Evolutionary conservation across 768 basidiomycete genomes (phyloP), one percentile per base, ranked within the genome.

Genomic region (Boletus reticulatus): DNA sequence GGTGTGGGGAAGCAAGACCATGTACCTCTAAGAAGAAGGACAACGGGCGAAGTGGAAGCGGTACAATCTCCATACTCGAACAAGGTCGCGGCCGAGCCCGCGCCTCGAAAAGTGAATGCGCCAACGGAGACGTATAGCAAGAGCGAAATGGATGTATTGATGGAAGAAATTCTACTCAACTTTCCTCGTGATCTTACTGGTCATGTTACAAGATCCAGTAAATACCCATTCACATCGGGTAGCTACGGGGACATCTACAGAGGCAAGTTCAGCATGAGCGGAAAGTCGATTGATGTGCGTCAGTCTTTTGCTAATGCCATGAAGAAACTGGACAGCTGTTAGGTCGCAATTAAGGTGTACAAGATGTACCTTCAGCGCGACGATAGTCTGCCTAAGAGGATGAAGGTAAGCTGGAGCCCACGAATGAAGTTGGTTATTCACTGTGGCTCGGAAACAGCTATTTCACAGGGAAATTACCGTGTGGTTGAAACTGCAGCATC

Each of bases 101-200:
- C 14, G 19, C 43, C 34, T 29, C 43, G n/a, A 19, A 14, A 16
- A 9, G 22, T 11, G 9, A 51, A 19, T 13, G 1, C 11, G 16
- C 24, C 43, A 27, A 24, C 13, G 13, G 27, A 29, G 17, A n/a
- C 43, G 6, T 27, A 14, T 10, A 4, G 6, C 51, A 14, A 7
- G 43, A 37, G 12, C 16, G 43, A 20, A 3, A 37, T 19, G 34
- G 12, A n/a, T 13, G 20, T 44, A 17, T 45, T 19, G 34, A 16
- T 52, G 43, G 43, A 52, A 12, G 44, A 53, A 10, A 45, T 52
- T 17, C 52, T 44, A 19, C 14, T 1, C 27, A 46, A 39, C 37
- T 53, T 53, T n/a, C 43, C 36, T 38, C 43, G 9, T 20, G 51
- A 52, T 44, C 51, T 52, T 10, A 52, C 51, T 16, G 44, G 44